These are phyloP conservation scores for Lecanicillium sp. DNA, from an alignment of 2,329 filamentous ascomycete species.

Conservation along the genomic window DNA sequence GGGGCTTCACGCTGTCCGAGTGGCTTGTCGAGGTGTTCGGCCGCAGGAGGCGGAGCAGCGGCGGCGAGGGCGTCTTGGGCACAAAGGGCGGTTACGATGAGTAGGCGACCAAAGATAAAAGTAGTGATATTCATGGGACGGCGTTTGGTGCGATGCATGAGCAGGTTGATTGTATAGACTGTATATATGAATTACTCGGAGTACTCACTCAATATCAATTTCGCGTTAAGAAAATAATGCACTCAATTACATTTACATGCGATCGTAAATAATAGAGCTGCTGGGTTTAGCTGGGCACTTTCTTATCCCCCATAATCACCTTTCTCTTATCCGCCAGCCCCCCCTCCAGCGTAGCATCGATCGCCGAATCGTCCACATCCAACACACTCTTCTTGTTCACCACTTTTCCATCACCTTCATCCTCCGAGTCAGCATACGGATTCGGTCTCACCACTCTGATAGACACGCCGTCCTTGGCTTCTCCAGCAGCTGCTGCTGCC, in stretches of 20 bases:
- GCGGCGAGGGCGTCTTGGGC: constrained; percentile 46
- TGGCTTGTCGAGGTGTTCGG: constrained; percentile 59
- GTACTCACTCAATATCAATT: background rate
- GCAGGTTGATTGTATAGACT: background rate
- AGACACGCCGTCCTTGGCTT: constrained; percentile 29
- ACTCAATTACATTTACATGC: too few species aligned
- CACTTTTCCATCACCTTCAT: constrained; percentile 20
- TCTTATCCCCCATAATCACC: constrained; percentile 28
- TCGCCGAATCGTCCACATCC: constrained; percentile 41
- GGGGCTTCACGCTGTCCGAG: constrained; percentile 80
- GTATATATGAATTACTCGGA: background rate
- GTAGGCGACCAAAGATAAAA: background rate
- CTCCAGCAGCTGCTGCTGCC: constrained; percentile 23
- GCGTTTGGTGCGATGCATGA: constrained; percentile 6
- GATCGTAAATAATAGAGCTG: too few species aligned
- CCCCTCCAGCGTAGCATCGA: constrained; percentile 36
- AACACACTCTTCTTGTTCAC: constrained; percentile 28
- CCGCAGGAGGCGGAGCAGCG: constrained; percentile 38
- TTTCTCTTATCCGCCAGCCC: constrained; percentile 28
- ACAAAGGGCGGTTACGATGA: constrained; percentile 34
- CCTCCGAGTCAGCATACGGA: constrained; percentile 21
- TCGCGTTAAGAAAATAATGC: too few species aligned
- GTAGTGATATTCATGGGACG: background rate
- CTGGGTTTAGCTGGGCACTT: background rate
- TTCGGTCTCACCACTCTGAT: constrained; percentile 36